Conservation (phyloP, 768 basidiomycete genomes). For the Cystoderma amianthinum region DNA sequence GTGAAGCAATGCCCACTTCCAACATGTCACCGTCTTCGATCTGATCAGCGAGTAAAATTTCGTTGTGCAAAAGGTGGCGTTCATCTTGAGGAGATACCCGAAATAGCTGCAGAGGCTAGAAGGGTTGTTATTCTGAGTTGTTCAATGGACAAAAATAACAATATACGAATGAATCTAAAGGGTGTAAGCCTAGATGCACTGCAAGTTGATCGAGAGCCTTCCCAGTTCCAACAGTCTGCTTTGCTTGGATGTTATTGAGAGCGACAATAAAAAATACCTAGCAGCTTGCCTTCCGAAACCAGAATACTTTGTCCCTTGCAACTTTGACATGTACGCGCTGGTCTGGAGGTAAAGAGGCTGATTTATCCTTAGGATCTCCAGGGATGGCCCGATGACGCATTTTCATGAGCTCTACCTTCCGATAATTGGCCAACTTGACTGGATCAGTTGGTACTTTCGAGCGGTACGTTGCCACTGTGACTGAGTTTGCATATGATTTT, state of each 20-base stretch:
- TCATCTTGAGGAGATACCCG: slow-evolving; percentile 15
- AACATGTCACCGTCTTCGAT: slow-evolving; percentile 45
- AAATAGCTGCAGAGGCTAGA: slow-evolving; percentile 36
- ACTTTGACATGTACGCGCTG: slow-evolving; percentile 57
- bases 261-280: background rate
- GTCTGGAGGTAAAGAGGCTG: slow-evolving; percentile 36
- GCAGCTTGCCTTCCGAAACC: slow-evolving; percentile 75
- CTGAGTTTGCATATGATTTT: slow-evolving; percentile 12
- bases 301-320: slow-evolving; percentile 34
- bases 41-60: slow-evolving; percentile 39
- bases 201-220: slow-evolving; percentile 54
- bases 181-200: slow-evolving; percentile 21
- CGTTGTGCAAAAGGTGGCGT: slow-evolving; percentile 34
- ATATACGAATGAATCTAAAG: slow-evolving; percentile 7
- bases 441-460: slow-evolving; percentile 39
- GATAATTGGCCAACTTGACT: slow-evolving; percentile 43
- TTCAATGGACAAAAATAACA: background rate
- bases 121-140: background rate
- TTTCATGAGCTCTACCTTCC: slow-evolving; percentile 63
- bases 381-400: slow-evolving; percentile 67
- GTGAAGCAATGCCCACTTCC: slow-evolving; percentile 7
- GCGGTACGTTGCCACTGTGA: slow-evolving; percentile 11
- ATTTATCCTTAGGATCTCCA: slow-evolving; percentile 51
- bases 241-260: too few relatives aligned
- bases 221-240: slow-evolving; percentile 49